phyloP scores from a whole-genome alignment of 2,329 filamentous ascomycete species.

The Alternaria brassicicola region DNA sequence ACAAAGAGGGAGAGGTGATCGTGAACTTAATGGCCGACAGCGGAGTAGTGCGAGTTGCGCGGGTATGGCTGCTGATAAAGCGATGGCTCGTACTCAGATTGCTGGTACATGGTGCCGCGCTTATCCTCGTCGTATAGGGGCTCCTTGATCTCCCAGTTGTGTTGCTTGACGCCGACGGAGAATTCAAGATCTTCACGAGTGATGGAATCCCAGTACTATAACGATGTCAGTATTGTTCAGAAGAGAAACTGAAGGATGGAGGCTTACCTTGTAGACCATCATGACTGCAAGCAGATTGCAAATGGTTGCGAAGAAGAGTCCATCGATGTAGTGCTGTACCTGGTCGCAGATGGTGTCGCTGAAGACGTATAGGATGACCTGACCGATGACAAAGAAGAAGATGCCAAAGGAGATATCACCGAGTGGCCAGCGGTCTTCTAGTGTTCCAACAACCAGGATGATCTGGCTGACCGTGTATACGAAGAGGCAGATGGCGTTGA shows the following conservation, averaged over 20 bases:
- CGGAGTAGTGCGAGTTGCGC: constrained; percentile 46
- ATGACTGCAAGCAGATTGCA: constrained; percentile 95
- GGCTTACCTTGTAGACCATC: constrained; percentile 96
- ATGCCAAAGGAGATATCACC: constrained; percentile 89
- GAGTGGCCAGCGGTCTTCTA: constrained; percentile 94
- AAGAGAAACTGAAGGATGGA: background rate
- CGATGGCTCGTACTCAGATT: constrained; percentile 63
- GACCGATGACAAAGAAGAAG: constrained; percentile 89
- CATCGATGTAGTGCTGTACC: constrained; percentile 91
- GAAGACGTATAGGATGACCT: constrained; percentile 91
- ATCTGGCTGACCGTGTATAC: constrained; percentile 89
- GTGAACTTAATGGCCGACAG: constrained; percentile 35
- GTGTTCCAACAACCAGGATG: constrained; percentile 83
- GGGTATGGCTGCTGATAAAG: constrained; percentile 47
- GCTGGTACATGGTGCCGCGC: constrained; percentile 75
- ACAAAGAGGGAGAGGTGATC: background rate
- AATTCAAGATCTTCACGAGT: constrained; percentile 98
- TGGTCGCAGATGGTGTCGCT: constrained; percentile 82
- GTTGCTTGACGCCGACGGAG: constrained; percentile 90
- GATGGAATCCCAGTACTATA: constrained; percentile 97
- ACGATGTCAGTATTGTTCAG: constrained; percentile 20
- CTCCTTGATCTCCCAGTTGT: constrained; percentile 99
- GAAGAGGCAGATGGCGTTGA: constrained; percentile 85
- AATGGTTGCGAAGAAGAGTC: constrained; percentile 89
- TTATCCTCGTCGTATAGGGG: constrained; percentile 77